Percentiles rank a stretch among this genome's conserved stretches.
These are phyloP conservation scores for Globisporangium apiculatum DNA, from an alignment of 352 stramenopile genomes.

Conservation along the genomic window DNA sequence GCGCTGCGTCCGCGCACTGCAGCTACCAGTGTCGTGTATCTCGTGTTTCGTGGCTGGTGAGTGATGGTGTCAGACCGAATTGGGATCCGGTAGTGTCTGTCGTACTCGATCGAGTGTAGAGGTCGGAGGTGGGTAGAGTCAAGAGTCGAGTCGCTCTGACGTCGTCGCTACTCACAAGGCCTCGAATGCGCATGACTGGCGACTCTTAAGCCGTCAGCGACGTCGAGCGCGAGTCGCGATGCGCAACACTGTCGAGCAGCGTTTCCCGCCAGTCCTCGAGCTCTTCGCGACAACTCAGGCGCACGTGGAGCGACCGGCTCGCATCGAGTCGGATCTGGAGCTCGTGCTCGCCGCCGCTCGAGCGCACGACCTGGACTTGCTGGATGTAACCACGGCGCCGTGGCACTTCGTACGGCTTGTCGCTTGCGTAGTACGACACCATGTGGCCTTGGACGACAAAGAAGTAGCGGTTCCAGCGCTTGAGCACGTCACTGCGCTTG, in stretches of 20 bases:
- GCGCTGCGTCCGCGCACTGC: too few relatives aligned
- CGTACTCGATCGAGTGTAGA: too few relatives aligned
- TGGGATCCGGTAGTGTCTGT: too few relatives aligned
- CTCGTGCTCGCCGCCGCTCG: slow-evolving; percentile 18
- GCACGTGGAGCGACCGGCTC: slow-evolving; percentile 11
- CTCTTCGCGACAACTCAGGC: slow-evolving; percentile 20
- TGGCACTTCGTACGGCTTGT: slow-evolving; percentile 72
- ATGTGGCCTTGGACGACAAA: slow-evolving; percentile 69
- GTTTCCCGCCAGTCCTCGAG: slow-evolving; percentile 28
- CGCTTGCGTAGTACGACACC: slow-evolving; percentile 65
- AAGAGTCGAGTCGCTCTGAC: too few relatives aligned
- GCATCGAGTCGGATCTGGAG: slow-evolving; percentile 28
- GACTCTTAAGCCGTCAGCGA: too few relatives aligned
- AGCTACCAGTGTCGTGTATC: too few relatives aligned
- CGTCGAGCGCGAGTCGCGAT: too few relatives aligned
- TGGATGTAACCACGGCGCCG: slow-evolving; percentile 53
- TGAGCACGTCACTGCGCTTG: slow-evolving; percentile 54
- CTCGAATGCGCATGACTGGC: too few relatives aligned
- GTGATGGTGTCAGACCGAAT: too few relatives aligned
- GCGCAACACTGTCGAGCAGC: slow-evolving; percentile 10
- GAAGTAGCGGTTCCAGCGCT: slow-evolving; percentile 43
- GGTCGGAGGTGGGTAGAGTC: too few relatives aligned
- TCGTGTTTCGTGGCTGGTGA: too few relatives aligned
- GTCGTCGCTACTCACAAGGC: too few relatives aligned
- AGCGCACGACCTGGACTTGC: slow-evolving; percentile 25